phyloP scores from a whole-genome alignment of 75 land plant species.

The Azolla pinnata region DNA sequence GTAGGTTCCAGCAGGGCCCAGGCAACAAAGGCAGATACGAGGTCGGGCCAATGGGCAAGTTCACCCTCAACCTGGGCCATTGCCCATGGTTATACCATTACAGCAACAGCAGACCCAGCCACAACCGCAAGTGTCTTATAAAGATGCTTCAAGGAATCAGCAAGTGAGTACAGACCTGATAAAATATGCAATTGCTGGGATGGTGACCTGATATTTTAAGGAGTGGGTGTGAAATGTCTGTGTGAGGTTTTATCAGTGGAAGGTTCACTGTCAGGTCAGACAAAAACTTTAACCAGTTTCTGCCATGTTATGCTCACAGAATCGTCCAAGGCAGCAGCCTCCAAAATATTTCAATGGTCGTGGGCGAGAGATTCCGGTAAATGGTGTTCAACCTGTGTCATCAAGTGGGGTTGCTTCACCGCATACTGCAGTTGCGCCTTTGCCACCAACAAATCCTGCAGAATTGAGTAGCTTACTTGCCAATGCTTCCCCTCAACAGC shows the following conservation, averaged over 20 bases:
- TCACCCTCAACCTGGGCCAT: slow-evolving; percentile 25
- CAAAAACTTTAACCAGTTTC: background rate
- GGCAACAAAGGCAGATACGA: slow-evolving; percentile 41
- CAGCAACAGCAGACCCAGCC: slow-evolving; percentile 21
- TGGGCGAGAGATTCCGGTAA: slow-evolving; percentile 19
- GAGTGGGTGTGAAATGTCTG: background rate
- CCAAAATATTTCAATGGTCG: slow-evolving; percentile 34
- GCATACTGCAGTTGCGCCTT: slow-evolving; percentile 10
- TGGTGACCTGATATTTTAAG: no score
- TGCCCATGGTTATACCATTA: slow-evolving; percentile 12
- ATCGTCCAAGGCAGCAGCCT: slow-evolving; percentile 18
- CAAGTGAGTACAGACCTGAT: no score
- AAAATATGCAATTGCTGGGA: no score
- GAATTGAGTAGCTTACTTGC: slow-evolving; percentile 51
- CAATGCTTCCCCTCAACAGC: slow-evolving; percentile 47
- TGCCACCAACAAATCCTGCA: slow-evolving; percentile 14
- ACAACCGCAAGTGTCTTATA: slow-evolving; percentile 15
- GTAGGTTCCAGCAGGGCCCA: slow-evolving; percentile 35
- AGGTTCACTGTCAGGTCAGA: no score
- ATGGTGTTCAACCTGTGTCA: slow-evolving; percentile 3
- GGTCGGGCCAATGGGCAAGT: slow-evolving; percentile 33
- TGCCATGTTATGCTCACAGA: slow-evolving; percentile 8
- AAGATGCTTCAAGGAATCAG: slow-evolving; percentile 35
- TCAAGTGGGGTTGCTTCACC: slow-evolving; percentile 5
- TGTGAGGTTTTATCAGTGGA: background rate